A percentile compares a stretch with the other conserved stretches of the same genome.
phyloP scores from a whole-genome alignment of 1,284 basidiomycete genomes.

The Irpex sp. region DNA sequence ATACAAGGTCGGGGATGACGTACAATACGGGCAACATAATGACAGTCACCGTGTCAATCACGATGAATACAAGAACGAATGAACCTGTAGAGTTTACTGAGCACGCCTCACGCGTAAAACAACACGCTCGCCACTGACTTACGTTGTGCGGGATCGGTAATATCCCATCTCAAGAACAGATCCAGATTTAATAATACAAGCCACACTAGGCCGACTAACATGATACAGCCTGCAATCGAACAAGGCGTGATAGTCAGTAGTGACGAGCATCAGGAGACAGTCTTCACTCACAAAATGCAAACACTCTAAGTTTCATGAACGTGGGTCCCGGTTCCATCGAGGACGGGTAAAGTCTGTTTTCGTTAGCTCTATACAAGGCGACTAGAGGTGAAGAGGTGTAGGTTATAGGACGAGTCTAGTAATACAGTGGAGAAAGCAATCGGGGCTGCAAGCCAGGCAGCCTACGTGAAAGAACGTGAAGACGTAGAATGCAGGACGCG shows the following conservation, averaged over 20 bases:
- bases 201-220: conserved; percentile 39
- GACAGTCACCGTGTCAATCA: conserved; percentile 44
- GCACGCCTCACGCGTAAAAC: not conserved
- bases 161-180: conserved; percentile 36
- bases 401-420: not conserved
- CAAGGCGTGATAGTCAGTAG: conserved; percentile 1
- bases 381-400: not conserved
- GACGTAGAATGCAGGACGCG: not conserved
- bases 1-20: conserved; percentile 19
- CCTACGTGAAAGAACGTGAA: not conserved
- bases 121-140: conserved; percentile 18
- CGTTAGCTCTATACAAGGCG: not conserved
- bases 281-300: conserved; percentile 37
- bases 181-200: conserved; percentile 38
- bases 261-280: not conserved
- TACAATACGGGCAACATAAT: conserved; percentile 52
- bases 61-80: conserved; percentile 42
- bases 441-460: conserved; percentile 5
- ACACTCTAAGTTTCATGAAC: conserved; percentile 37
- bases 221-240: conserved; percentile 30
- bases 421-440: not conserved
- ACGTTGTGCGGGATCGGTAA: conserved; percentile 37
- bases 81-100: conserved; percentile 25
- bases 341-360: not conserved
- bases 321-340: conserved; percentile 34